Evolutionary conservation across 2,329 filamentous ascomycete genomes (phyloP).

Genomic region (Trichoderma citrinoviride): DNA sequence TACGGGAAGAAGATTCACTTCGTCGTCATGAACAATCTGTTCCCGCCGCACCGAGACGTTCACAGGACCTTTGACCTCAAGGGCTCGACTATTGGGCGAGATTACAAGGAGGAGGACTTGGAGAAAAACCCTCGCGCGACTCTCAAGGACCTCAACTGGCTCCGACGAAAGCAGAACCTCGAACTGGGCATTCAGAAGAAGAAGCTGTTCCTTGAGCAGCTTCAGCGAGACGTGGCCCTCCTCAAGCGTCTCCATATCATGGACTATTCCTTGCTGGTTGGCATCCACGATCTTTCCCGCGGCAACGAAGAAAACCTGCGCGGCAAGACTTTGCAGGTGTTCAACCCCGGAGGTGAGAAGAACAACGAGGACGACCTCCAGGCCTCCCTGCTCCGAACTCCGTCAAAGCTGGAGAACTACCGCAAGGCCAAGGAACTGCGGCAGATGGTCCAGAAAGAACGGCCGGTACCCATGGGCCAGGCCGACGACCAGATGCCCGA

Average conservation of each 20-base stretch:
- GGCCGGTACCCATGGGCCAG: slow-evolving; percentile 88
- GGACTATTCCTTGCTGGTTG: slow-evolving; percentile 95
- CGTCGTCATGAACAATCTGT: slow-evolving; percentile 99
- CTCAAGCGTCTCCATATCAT: slow-evolving; percentile 91
- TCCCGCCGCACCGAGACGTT: slow-evolving; percentile 94
- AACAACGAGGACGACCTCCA: slow-evolving; percentile 57
- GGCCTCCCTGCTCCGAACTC: slow-evolving; percentile 75
- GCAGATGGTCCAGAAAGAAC: slow-evolving; percentile 88
- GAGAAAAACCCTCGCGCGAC: slow-evolving; percentile 88
- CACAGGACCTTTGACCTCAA: slow-evolving; percentile 97
- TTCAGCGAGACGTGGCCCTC: slow-evolving; percentile 81
- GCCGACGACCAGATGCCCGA: slow-evolving; percentile 84
- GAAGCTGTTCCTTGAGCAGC: slow-evolving; percentile 80
- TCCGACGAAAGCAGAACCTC: slow-evolving; percentile 78
- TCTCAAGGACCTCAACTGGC: slow-evolving; percentile 95
- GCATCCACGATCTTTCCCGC: slow-evolving; percentile 84
- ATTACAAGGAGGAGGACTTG: slow-evolving; percentile 84
- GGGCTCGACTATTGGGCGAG: slow-evolving; percentile 89
- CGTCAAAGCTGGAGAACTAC: slow-evolving; percentile 87
- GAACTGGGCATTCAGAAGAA: slow-evolving; percentile 90
- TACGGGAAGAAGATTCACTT: slow-evolving; percentile 99
- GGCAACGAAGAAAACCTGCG: slow-evolving; percentile 95
- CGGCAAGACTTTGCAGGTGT: slow-evolving; percentile 86
- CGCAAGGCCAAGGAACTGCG: slow-evolving; percentile 87
- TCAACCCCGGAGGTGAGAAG: slow-evolving; percentile 78